Evolutionary conservation across 768 basidiomycete species (phyloP).

Genomic region (Chalciporus chontae): DNA sequence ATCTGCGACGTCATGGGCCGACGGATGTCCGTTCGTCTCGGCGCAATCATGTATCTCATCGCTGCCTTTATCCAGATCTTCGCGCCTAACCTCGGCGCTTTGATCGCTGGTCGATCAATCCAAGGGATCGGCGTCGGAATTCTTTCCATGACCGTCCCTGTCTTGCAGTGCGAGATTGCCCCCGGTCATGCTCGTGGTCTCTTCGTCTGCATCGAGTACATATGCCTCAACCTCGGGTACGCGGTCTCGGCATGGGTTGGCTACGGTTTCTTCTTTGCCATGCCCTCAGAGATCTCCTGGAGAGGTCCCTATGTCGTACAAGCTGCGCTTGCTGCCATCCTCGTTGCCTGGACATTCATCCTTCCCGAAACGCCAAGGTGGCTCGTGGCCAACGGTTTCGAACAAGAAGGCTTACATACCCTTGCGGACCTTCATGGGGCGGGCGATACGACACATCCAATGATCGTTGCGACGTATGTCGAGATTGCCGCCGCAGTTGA

Average conservation of each 20-base stretch:
- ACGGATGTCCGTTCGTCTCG: slow-evolving; percentile 47
- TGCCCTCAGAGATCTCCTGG: slow-evolving; percentile 49
- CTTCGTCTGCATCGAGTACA: slow-evolving; percentile 51
- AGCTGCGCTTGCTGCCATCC: slow-evolving; percentile 44
- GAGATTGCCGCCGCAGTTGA: slow-evolving; percentile 40
- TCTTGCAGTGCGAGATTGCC: slow-evolving; percentile 48
- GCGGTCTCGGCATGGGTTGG: slow-evolving; percentile 48
- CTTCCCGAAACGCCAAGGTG: slow-evolving; percentile 54
- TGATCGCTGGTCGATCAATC: slow-evolving; percentile 43
- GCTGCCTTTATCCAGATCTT: slow-evolving; percentile 50
- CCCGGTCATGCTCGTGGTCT: slow-evolving; percentile 47
- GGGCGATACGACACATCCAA: slow-evolving; percentile 43
- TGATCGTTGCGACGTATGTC: slow-evolving; percentile 42
- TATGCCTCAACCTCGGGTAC: slow-evolving; percentile 50
- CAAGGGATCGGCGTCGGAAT: slow-evolving; percentile 50
- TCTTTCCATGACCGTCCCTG: slow-evolving; percentile 49
- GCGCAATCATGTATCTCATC: slow-evolving; percentile 46
- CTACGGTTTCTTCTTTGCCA: slow-evolving; percentile 46
- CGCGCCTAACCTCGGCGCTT: slow-evolving; percentile 39
- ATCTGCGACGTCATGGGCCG: slow-evolving; percentile 49
- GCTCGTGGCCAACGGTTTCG: slow-evolving; percentile 52
- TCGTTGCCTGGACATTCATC: slow-evolving; percentile 45
- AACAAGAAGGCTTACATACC: slow-evolving; percentile 44
- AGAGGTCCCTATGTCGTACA: slow-evolving; percentile 55
- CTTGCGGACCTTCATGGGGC: slow-evolving; percentile 56